Evolutionary conservation across 495 filamentous ascomycete species (phyloP).

Genomic region (Aspergillus bertholletiae): DNA sequence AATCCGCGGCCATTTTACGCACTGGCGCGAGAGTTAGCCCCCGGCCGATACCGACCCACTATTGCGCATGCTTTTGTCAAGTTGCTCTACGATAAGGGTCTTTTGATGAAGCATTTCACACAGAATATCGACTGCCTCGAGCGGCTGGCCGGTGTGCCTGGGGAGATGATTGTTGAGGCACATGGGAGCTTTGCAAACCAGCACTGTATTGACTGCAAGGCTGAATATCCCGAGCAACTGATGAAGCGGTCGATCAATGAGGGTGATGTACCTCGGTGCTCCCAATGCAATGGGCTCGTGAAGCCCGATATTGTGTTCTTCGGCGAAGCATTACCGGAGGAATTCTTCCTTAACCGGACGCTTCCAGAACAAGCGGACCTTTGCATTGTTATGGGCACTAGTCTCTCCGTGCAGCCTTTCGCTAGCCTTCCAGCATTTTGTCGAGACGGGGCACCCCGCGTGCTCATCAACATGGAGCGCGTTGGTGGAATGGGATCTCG

Average conservation of each 20-base stretch:
- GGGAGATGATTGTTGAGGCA: slow-evolving; percentile 81
- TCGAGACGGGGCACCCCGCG: slow-evolving; percentile 59
- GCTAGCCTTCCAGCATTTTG: slow-evolving; percentile 69
- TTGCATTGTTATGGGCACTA: slow-evolving; percentile 88
- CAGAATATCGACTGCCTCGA: slow-evolving; percentile 98
- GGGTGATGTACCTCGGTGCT: slow-evolving; percentile 66
- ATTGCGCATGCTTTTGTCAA: slow-evolving; percentile 78
- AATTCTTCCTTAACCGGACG: slow-evolving; percentile 59
- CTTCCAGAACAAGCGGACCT: slow-evolving; percentile 67
- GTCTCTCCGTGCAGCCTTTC: slow-evolving; percentile 85
- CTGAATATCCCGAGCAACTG: slow-evolving; percentile 60
- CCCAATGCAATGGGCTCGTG: slow-evolving; percentile 72
- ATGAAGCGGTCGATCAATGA: slow-evolving; percentile 66
- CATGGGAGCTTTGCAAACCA: slow-evolving; percentile 92
- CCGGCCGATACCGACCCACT: slow-evolving; percentile 85
- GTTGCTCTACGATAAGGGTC: slow-evolving; percentile 67
- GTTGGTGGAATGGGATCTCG: slow-evolving; percentile 77
- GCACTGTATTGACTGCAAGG: slow-evolving; percentile 83
- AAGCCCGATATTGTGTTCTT: slow-evolving; percentile 99
- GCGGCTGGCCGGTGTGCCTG: slow-evolving; percentile 78
- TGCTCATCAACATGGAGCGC: slow-evolving; percentile 84
- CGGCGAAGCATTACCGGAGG: slow-evolving; percentile 73
- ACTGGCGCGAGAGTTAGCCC: slow-evolving; percentile 86
- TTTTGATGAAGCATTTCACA: slow-evolving; percentile 84
- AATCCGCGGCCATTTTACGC: slow-evolving; percentile 91